These are phyloP conservation scores for Falciphora oryzae DNA, from an alignment of 2,329 filamentous ascomycete genomes.

Conservation along the genomic window DNA sequence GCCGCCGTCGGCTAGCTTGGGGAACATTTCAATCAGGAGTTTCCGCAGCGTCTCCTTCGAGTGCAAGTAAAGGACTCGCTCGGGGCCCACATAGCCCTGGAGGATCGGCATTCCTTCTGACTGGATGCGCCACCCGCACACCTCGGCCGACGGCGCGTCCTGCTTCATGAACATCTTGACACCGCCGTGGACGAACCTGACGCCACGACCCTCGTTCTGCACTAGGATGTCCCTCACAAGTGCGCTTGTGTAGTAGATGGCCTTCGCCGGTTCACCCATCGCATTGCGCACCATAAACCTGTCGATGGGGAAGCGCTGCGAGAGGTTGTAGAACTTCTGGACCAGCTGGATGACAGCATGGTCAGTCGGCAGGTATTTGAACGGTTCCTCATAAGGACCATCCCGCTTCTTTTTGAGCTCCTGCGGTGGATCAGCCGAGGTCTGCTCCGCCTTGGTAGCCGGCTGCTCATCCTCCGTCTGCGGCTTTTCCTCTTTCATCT, in stretches of 20 bases:
- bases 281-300: slow-evolving; percentile 96
- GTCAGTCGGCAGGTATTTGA: slow-evolving; percentile 76
- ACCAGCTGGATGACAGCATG: slow-evolving; percentile 75
- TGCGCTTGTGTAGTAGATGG: slow-evolving; percentile 90
- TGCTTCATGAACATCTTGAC: slow-evolving; percentile 99
- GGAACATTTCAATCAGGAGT: slow-evolving; percentile 94
- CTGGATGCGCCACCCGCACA: slow-evolving; percentile 93
- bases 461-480: slow-evolving; percentile 14
- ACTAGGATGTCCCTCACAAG: slow-evolving; percentile 80
- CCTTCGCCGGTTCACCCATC: slow-evolving; percentile 79
- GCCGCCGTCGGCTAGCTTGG: slow-evolving; percentile 69
- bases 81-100: slow-evolving; percentile 79
- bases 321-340: slow-evolving; percentile 79
- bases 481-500: slow-evolving; percentile 8
- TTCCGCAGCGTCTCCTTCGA: slow-evolving; percentile 74
- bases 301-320: slow-evolving; percentile 76
- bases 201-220: slow-evolving; percentile 81
- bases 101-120: slow-evolving; percentile 88
- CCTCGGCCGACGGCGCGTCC: slow-evolving; percentile 77
- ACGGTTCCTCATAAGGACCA: slow-evolving; percentile 75
- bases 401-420: slow-evolving; percentile 38
- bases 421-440: slow-evolving; percentile 15
- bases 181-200: slow-evolving; percentile 94
- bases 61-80: slow-evolving; percentile 67
- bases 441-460: slow-evolving; percentile 14